Conservation (phyloP, 129 eudicot species). For the Smallanthus sonchifolius region DNA sequence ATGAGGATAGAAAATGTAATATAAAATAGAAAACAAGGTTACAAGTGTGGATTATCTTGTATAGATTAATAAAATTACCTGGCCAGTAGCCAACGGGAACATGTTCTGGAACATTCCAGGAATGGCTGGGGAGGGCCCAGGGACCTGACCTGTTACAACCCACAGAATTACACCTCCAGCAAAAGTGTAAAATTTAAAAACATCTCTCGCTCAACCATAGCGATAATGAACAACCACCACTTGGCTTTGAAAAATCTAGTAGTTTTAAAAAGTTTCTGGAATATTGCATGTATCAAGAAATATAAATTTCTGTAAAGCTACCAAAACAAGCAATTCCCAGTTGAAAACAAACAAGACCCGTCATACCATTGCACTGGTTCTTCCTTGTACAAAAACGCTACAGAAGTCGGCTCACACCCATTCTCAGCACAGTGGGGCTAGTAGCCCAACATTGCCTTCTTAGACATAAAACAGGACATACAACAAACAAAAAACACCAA, state of each 20-base stretch:
- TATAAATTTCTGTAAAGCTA: slow-evolving; percentile 45
- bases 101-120: slow-evolving; percentile 84
- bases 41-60: background rate
- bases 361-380: slow-evolving; percentile 78
- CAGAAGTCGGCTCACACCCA: slow-evolving; percentile 99
- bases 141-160: slow-evolving; percentile 66
- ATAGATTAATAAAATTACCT: slow-evolving; percentile 41
- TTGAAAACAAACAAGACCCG: slow-evolving; percentile 87
- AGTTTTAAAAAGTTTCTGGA: slow-evolving; percentile 9
- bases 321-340: slow-evolving; percentile 83
- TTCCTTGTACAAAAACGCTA: slow-evolving; percentile 95
- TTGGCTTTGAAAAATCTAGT: slow-evolving; percentile 16
- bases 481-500: slow-evolving; percentile 96
- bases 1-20: background rate
- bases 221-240: slow-evolving; percentile 17
- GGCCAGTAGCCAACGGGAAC: slow-evolving; percentile 67
- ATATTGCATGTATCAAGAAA: slow-evolving; percentile 15
- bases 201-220: slow-evolving; percentile 6
- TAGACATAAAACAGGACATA: slow-evolving; percentile 83
- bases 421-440: slow-evolving; percentile 99
- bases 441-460: slow-evolving; percentile 99
- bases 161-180: slow-evolving; percentile 29
- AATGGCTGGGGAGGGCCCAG: slow-evolving; percentile 61
- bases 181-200: background rate
- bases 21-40: background rate